Evolutionary conservation across 768 basidiomycete genomes (phyloP), one percentile per base, ranked within the genome.

Genomic region (Boletellus sp.): DNA sequence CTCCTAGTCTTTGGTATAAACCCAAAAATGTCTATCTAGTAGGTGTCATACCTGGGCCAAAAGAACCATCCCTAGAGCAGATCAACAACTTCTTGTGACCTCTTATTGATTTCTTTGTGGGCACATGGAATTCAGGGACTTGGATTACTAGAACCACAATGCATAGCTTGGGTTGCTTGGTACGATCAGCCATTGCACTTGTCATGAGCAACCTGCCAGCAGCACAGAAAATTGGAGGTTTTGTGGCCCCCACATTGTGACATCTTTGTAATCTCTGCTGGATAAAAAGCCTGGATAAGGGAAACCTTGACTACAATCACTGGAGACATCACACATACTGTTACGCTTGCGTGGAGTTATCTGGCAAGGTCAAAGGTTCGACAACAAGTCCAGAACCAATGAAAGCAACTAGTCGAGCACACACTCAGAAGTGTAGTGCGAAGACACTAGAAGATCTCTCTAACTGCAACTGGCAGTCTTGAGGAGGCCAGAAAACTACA

Each of bases 231-330:
- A 38, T 50, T 19, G 16, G 26, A 15, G 48, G 48, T 28, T 50
- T 50, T 42, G 22, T 72, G 0, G 64, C 45, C 43, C 43, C 13
- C 19, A 6, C 49, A 65, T n/a, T n/a, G n/a, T n/a, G n/a, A n/a
- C n/a, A n/a, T n/a, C n/a, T n/a, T n/a, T n/a, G n/a, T n/a, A n/a
- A n/a, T n/a, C n/a, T n/a, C n/a, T n/a, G n/a, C n/a, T n/a, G n/a
- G n/a, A n/a, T n/a, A n/a, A n/a, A n/a, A n/a, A n/a, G n/a, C n/a
- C n/a, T n/a, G n/a, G n/a, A n/a, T n/a, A n/a, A n/a, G n/a, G n/a
- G n/a, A n/a, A n/a, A n/a, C n/a, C n/a, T n/a, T n/a, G n/a, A n/a
- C n/a, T n/a, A n/a, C n/a, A n/a, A n/a, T n/a, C n/a, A n/a, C n/a
- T n/a, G n/a, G n/a, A n/a, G n/a, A n/a, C n/a, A n/a, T n/a, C n/a